Percentiles rank a stretch among this genome's conserved stretches.
phyloP scores from a whole-genome alignment of 164 flowering plant genomes.

The Vitis rupestris region DNA sequence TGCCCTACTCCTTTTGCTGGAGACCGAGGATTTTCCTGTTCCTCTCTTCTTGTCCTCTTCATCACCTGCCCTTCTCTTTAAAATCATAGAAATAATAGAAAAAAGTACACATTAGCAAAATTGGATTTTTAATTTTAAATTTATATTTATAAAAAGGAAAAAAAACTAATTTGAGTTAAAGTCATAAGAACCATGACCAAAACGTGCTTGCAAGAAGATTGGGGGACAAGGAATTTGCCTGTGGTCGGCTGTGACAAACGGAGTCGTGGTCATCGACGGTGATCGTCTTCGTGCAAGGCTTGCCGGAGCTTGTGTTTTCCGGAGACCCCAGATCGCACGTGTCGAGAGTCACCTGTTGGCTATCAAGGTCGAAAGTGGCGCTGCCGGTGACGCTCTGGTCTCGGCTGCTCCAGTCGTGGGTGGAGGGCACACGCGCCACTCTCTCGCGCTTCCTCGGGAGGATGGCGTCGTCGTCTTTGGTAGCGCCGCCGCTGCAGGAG shows the following conservation, averaged over 20 bases:
- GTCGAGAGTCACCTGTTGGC: slow-evolving; percentile 41
- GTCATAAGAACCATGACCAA: too few relatives aligned
- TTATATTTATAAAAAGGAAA: too few relatives aligned
- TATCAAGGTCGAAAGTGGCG: slow-evolving; percentile 36
- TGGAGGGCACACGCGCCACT: slow-evolving; percentile 13
- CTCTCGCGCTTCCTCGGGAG: slow-evolving; percentile 17
- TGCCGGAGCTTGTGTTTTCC: slow-evolving; percentile 53
- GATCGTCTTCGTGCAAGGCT: slow-evolving; percentile 30
- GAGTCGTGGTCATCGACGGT: slow-evolving; percentile 65
- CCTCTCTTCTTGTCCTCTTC: slow-evolving; percentile 41
- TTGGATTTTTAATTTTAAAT: too few relatives aligned
- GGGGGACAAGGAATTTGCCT: slow-evolving; percentile 12
- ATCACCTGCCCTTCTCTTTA: slow-evolving; percentile 34
- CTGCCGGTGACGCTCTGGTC: slow-evolving; percentile 45
- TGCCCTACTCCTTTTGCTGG: slow-evolving; percentile 71
- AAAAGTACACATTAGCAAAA: too few relatives aligned
- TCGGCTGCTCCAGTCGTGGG: slow-evolving; percentile 31
- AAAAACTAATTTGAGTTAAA: too few relatives aligned
- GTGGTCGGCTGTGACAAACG: slow-evolving; percentile 51
- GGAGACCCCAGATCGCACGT: slow-evolving; percentile 45
- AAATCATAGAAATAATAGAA: background rate
- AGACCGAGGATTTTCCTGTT: slow-evolving; percentile 45
- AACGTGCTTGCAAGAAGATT: too few relatives aligned
- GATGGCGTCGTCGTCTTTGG: slow-evolving; percentile 9
- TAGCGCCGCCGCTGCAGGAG: slow-evolving; percentile 44